A percentile compares a stretch with the other conserved stretches of the same genome.
Conservation (phyloP, 139 green algal genomes). For the Closterium sp. region DNA sequence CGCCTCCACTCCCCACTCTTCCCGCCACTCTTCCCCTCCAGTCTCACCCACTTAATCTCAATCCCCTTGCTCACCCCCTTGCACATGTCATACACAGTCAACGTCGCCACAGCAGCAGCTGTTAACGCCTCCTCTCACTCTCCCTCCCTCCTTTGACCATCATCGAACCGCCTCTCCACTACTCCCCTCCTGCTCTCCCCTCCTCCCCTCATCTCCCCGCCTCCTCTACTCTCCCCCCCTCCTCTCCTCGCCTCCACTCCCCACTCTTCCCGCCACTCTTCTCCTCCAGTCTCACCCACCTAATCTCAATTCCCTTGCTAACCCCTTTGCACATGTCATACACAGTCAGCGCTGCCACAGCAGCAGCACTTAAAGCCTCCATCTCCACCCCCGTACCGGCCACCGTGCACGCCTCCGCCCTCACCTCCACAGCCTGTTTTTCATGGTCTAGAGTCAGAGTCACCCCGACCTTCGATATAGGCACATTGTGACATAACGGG, state of each 20-base stretch:
- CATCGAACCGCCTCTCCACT: no score
- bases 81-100: background rate
- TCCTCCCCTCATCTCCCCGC: background rate
- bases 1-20: no score
- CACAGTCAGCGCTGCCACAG: conserved; percentile 83
- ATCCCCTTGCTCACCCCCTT: no score
- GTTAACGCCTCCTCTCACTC: no score
- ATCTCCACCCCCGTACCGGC: conserved; percentile 86
- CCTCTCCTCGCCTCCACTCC: background rate
- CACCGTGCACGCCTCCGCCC: conserved; percentile 53
- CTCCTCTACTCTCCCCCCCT: background rate
- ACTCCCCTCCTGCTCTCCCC: background rate
- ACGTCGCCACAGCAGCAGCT: no score
- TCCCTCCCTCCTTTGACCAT: no score
- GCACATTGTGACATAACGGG: conserved; percentile 61
- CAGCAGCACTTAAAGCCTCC: conserved; percentile 88
- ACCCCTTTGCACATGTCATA: background rate
- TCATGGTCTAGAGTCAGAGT: conserved; percentile 60
- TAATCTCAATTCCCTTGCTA: no score
- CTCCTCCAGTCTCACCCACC: background rate
- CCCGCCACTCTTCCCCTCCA: no score
- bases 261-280: background rate
- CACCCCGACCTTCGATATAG: conserved; percentile 64
- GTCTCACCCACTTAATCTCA: background rate
- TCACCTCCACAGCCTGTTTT: conserved; percentile 60